phyloP scores from a whole-genome alignment of 176 grass and related monocot species.

The Otatea glauca region DNA sequence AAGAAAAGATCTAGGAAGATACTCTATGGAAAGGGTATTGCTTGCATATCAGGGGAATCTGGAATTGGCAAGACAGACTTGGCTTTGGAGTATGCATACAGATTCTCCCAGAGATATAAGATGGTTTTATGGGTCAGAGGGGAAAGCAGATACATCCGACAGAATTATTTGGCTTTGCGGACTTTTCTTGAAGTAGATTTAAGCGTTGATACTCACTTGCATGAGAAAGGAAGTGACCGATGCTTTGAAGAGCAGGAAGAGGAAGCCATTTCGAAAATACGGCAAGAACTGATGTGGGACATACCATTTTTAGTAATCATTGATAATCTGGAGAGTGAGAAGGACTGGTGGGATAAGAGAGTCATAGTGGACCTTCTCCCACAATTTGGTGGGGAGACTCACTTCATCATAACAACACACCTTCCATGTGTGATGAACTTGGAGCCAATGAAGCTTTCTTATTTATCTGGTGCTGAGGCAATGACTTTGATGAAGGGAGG shows the following conservation, averaged over 20 bases:
- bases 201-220: slow-evolving; percentile 58
- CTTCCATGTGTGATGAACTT: slow-evolving; percentile 79
- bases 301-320: slow-evolving; percentile 94
- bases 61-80: slow-evolving; percentile 97
- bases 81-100: slow-evolving; percentile 92
- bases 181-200: slow-evolving; percentile 77
- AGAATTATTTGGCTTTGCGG: slow-evolving; percentile 81
- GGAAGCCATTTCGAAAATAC: slow-evolving; percentile 74
- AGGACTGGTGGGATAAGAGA: slow-evolving; percentile 94
- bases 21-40: slow-evolving; percentile 96
- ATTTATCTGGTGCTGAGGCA: slow-evolving; percentile 86
- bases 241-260: slow-evolving; percentile 99
- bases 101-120: slow-evolving; percentile 88
- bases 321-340: slow-evolving; percentile 94
- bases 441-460: slow-evolving; percentile 95
- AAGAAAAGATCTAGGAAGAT: slow-evolving; percentile 80
- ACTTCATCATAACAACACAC: slow-evolving; percentile 90
- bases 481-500: slow-evolving; percentile 92
- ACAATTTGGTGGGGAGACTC: slow-evolving; percentile 85
- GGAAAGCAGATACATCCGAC: slow-evolving; percentile 80
- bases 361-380: slow-evolving; percentile 81
- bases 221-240: slow-evolving; percentile 76
- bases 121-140: slow-evolving; percentile 96
- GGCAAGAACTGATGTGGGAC: slow-evolving; percentile 81
- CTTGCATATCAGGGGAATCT: slow-evolving; percentile 91